Evolutionary conservation across 2,329 filamentous ascomycete genomes (phyloP).

Genomic region (Ciborinia camelliae): DNA sequence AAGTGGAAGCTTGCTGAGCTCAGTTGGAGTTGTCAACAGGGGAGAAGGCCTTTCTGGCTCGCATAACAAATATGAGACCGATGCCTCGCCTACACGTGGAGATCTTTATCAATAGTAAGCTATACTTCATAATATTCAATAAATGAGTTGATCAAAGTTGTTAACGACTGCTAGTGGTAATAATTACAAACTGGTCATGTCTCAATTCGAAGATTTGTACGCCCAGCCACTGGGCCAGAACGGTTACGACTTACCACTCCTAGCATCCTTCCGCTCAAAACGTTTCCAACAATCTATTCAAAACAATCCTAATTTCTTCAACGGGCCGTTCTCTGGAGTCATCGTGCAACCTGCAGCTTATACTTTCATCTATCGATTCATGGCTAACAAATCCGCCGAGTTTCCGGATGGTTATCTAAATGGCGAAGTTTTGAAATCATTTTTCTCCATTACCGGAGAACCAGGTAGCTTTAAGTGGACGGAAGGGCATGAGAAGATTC

Average conservation of each 20-base stretch:
- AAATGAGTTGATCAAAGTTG: background rate
- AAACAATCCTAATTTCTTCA: conserved; percentile 51
- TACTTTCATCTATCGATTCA: conserved; percentile 35
- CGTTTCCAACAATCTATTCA: conserved; percentile 40
- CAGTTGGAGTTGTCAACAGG: conserved; percentile 39
- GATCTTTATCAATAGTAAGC: conserved; percentile 46
- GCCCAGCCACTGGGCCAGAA: conserved; percentile 42
- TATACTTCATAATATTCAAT: background rate
- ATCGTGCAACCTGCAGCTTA: conserved; percentile 33
- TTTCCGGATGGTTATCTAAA: conserved; percentile 36
- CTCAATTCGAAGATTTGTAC: conserved; percentile 49
- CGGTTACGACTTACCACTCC: conserved; percentile 41
- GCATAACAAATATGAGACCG: conserved; percentile 55
- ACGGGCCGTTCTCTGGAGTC: conserved; percentile 50
- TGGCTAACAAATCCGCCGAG: conserved; percentile 36
- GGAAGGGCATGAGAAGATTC: conserved; percentile 26
- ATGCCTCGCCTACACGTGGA: conserved; percentile 50
- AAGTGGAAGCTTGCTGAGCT: conserved; percentile 32
- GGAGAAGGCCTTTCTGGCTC: conserved; percentile 48
- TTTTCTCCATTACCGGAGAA: conserved; percentile 26
- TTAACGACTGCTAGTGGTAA: conserved; percentile 42
- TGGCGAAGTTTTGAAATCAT: conserved; percentile 26
- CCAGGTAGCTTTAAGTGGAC: conserved; percentile 24
- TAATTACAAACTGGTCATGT: conserved; percentile 50
- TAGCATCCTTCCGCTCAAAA: conserved; percentile 44